These are phyloP conservation scores for Tylopilus orsonianus DNA, from an alignment of 1,284 basidiomycete species.

Conservation along the genomic window DNA sequence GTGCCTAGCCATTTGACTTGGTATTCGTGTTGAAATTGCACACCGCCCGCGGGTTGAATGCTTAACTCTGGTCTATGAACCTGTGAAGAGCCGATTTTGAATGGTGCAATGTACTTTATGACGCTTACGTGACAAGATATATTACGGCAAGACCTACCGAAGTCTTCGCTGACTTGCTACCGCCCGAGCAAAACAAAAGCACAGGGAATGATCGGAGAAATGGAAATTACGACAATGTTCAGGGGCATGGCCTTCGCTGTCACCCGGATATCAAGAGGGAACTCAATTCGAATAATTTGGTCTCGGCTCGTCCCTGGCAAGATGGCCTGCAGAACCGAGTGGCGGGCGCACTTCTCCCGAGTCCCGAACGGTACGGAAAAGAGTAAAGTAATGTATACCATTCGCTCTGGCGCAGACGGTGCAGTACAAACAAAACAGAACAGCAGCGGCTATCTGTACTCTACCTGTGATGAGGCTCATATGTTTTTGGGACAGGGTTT, in stretches of 20 bases:
- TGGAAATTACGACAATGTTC: slow-evolving; percentile 11
- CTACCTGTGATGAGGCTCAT: too few relatives aligned
- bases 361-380: slow-evolving; percentile 1
- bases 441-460: too few relatives aligned
- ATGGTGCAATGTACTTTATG: not conserved
- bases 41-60: too few relatives aligned
- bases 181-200: slow-evolving; percentile 5
- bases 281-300: slow-evolving; percentile 8
- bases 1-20: not conserved
- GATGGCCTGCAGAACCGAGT: not conserved
- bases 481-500: too few relatives aligned
- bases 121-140: not conserved
- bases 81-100: not conserved
- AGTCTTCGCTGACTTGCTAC: not conserved
- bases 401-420: too few relatives aligned
- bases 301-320: slow-evolving; percentile 3
- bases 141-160: slow-evolving; percentile 11
- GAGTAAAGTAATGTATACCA: too few relatives aligned
- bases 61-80: too few relatives aligned
- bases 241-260: slow-evolving; percentile 1
- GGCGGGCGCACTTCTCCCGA: not conserved
- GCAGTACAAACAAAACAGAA: too few relatives aligned
- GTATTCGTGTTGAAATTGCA: too few relatives aligned
- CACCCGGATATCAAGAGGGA: not conserved
- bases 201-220: slow-evolving; percentile 1